A percentile compares a stretch with the other conserved stretches of the same genome.
Evolutionary conservation across 345 rosid species (phyloP).

Genomic region (Cochlearia excelsa): DNA sequence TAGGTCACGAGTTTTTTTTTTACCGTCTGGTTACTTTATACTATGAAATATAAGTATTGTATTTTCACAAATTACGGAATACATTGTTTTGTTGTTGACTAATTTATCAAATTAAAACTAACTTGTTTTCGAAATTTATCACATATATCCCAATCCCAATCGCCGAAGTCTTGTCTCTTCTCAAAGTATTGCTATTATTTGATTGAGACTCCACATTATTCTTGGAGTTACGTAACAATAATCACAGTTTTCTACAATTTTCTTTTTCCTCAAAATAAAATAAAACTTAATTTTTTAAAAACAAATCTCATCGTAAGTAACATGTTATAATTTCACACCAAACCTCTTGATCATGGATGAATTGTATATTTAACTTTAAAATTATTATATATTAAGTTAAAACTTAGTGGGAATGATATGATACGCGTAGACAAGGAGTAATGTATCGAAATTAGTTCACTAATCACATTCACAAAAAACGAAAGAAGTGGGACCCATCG

Average conservation of each 20-base stretch:
- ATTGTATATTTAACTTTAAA: background rate
- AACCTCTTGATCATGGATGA: constrained; percentile 26
- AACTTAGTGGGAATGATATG: constrained; percentile 13
- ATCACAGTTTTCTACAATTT: constrained; percentile 26
- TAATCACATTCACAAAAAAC: constrained; percentile 33
- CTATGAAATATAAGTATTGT: background rate
- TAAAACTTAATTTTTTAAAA: background rate
- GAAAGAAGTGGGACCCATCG: constrained; percentile 36
- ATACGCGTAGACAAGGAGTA: constrained; percentile 25
- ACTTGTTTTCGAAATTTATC: no score
- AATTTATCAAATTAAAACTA: no score
- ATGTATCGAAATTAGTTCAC: constrained; percentile 35
- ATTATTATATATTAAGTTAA: background rate
- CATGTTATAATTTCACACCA: constrained; percentile 25
- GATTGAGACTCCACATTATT: constrained; percentile 31
- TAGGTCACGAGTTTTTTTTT: constrained; percentile 9
- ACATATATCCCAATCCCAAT: no score
- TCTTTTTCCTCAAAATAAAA: constrained; percentile 19
- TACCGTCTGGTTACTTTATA: background rate
- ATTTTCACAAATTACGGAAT: no score
- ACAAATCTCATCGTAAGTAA: constrained; percentile 24
- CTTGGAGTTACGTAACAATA: constrained; percentile 36
- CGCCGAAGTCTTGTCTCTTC: no score
- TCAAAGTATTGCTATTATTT: constrained; percentile 13
- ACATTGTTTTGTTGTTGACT: no score